These are phyloP conservation scores for cucumber (Cucumis sativus) DNA, from an alignment of 306 rosid genomes.

Conservation along the genomic window Cucumber_9930_V3 NC_026657.2:13744501-13745000, in stretches of 20 bases:
- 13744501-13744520: too few relatives aligned
- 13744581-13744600: too few relatives aligned
- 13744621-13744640: too few relatives aligned
- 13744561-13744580: too few relatives aligned
- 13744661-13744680: too few relatives aligned
- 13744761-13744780: neutral
- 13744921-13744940: neutral
- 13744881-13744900: neutral
- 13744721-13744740: neutral
- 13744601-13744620: too few relatives aligned
- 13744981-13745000: neutral
- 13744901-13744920: neutral
- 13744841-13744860: neutral
- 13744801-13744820: too few relatives aligned
- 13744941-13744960: too few relatives aligned
- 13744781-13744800: too few relatives aligned
- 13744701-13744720: neutral
- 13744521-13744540: too few relatives aligned
- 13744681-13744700: neutral
- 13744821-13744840: neutral
- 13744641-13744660: too few relatives aligned
- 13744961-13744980: neutral
- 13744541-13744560: too few relatives aligned
- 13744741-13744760: neutral
- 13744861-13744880: neutral